Conservation (phyloP, 306 rosid genomes). For the Fagus sylvatica region DNA sequence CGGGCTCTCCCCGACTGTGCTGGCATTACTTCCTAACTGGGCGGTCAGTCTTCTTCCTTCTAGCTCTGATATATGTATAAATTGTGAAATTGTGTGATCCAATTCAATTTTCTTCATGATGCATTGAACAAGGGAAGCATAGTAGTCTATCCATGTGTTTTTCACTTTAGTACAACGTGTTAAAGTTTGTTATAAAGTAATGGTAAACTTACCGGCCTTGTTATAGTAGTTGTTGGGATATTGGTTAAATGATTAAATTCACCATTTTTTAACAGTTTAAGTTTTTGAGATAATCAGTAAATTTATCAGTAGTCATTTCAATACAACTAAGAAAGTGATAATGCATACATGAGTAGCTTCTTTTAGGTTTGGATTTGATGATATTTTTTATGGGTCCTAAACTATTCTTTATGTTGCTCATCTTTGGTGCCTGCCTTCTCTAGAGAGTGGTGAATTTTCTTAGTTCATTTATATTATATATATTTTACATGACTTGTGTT, state of each 20-base stretch:
- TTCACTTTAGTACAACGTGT: not conserved
- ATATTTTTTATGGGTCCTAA: not conserved
- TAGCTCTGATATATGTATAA: not conserved
- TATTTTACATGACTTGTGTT: not conserved
- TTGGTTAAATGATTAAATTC: too few relatives aligned
- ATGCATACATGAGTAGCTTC: not conserved
- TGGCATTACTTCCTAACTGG: conserved; percentile 91
- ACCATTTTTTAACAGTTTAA: too few relatives aligned
- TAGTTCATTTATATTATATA: not conserved
- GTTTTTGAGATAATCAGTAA: too few relatives aligned
- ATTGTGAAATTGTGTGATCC: not conserved
- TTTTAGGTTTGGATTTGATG: not conserved
- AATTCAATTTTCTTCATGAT: not conserved
- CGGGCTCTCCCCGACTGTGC: conserved; percentile 80
- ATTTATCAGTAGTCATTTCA: not conserved
- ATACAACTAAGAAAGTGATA: not conserved
- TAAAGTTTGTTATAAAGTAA: too few relatives aligned
- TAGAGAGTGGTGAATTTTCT: conserved; percentile 13
- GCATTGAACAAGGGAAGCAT: not conserved
- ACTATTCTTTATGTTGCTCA: not conserved
- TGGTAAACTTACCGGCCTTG: not conserved
- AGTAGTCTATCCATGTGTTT: not conserved
- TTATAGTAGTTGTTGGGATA: not conserved
- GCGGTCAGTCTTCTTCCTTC: conserved; percentile 59
- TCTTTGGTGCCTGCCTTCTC: conserved; percentile 5